Conservation (phyloP, 2,329 filamentous ascomycete species). For the Penicillium rolfsii region DNA sequence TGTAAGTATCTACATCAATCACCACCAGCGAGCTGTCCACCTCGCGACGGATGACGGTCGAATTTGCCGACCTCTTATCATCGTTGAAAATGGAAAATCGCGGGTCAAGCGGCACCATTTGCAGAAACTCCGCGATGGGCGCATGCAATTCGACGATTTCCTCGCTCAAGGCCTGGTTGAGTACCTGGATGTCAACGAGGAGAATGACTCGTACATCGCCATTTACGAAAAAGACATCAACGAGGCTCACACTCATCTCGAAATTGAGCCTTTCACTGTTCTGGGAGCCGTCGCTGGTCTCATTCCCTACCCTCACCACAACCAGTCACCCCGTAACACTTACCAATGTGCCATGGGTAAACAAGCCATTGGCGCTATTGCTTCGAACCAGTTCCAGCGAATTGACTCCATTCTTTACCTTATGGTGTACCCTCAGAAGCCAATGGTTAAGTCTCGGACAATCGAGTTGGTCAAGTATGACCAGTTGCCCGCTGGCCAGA, state of each 20-base stretch:
- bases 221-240: conserved; percentile 85
- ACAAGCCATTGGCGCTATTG: conserved; percentile 97
- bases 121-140: conserved; percentile 77
- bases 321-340: conserved; percentile 97
- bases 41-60: conserved; percentile 96
- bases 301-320: conserved; percentile 98
- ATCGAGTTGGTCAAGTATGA: conserved; percentile 97
- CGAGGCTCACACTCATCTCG: conserved; percentile 84
- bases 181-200: conserved; percentile 97
- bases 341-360: conserved; percentile 99
- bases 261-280: conserved; percentile 97
- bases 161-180: conserved; percentile 87
- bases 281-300: conserved; percentile 92
- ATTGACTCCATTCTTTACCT: conserved; percentile 96
- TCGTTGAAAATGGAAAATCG: conserved; percentile 85
- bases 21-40: conserved; percentile 87
- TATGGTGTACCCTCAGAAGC: conserved; percentile 95
- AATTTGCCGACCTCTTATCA: conserved; percentile 93
- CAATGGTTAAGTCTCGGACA: conserved; percentile 95
- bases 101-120: conserved; percentile 80
- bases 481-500: conserved; percentile 94
- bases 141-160: conserved; percentile 91
- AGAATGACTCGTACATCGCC: conserved; percentile 93
- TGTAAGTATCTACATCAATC: conserved; percentile 94
- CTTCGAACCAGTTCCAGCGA: conserved; percentile 95